Base-by-base conservation (phyloP, 768 basidiomycete genomes). In the Leccinum arenicola region DNA sequence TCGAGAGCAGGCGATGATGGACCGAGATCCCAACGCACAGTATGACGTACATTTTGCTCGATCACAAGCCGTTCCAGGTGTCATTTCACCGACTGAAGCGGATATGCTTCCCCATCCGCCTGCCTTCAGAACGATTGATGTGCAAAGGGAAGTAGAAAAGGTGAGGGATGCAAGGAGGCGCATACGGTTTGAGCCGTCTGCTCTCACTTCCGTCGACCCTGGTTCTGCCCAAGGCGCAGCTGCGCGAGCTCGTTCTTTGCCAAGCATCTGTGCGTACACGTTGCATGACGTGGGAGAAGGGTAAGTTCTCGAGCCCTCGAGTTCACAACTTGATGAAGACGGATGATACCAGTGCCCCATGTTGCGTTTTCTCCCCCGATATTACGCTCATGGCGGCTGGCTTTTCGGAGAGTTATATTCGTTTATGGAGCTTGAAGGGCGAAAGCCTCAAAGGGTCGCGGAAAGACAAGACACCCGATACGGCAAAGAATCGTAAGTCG, bases 261-360 rank as follows among this genome's bases (percentile, higher is more conserved):
- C 96, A 3, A 98, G 95, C 65, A 87, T 98, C 55, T 97, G 96
- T 65, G 87, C 93, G 6, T 98, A 97, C 69, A 98, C 97, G 4
- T 69, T 99, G 45, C 95, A 97, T 70, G 95, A 98, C 67, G 86
- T 91, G 2, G 87, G 88, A n/a, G 96, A 98, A 76, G 92, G 93
- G 96, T 97, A 69, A 67, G 88, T 62, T 33, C 45, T 53, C 35
- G 19, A 21, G 19, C 49, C 43, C 36, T 35, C 15, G 38, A 36
- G 52, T 61, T 50, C 54, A 53, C 17, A 51, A 23, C 19, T 52
- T n/a, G 35, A 60, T 65, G 29, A 65, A 56, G 33, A 54, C 53
- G 57, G 53, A 52, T 64, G 27, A 54, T 59, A 15, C 29, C 43
- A 98, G 96, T 27, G 80, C 89, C 3, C 90, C 95, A 6, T 93